A percentile compares a stretch with the other conserved stretches of the same genome.
phyloP scores from a whole-genome alignment of 2,329 filamentous ascomycete genomes.

The Paecilomyces niveus region DNA sequence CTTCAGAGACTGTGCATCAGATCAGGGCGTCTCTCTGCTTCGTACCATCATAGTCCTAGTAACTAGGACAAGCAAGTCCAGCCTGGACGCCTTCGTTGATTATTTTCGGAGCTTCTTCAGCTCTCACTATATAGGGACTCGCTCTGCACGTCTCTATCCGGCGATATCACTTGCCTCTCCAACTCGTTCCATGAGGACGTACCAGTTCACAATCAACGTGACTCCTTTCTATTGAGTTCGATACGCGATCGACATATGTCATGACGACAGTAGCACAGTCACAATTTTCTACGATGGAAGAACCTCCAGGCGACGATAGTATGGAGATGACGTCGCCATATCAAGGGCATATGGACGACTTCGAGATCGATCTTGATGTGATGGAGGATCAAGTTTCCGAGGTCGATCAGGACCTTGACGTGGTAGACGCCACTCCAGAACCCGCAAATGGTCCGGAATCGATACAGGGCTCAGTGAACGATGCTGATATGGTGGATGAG shows the following conservation, averaged over 20 bases:
- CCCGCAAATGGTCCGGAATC: slow-evolving; percentile 23
- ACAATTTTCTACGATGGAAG: slow-evolving; percentile 29
- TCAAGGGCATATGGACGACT: slow-evolving; percentile 43
- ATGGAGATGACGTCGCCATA: slow-evolving; percentile 38
- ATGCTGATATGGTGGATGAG: slow-evolving; percentile 44
- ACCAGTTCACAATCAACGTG: not conserved
- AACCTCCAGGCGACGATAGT: slow-evolving; percentile 32
- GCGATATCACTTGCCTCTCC: not conserved
- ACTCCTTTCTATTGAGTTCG: not conserved
- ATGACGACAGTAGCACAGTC: slow-evolving; percentile 28
- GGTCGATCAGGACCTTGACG: slow-evolving; percentile 44
- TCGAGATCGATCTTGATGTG: slow-evolving; percentile 53
- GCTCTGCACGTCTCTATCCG: not conserved
- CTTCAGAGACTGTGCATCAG: not conserved
- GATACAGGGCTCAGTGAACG: slow-evolving; percentile 21
- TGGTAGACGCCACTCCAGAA: slow-evolving; percentile 31
- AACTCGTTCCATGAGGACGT: not conserved
- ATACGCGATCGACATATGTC: slow-evolving; percentile 11
- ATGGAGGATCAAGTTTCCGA: slow-evolving; percentile 51
- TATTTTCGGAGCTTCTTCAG: slow-evolving; percentile 4
- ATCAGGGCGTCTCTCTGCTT: not conserved
- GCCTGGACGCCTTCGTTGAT: slow-evolving; percentile 1
- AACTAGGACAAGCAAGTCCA: not conserved
- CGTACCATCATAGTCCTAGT: not conserved
- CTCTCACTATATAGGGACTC: not conserved